These are phyloP conservation scores for Suhomyces faveliae DNA, from an alignment of 805 yeast genomes.

Conservation along the genomic window DNA sequence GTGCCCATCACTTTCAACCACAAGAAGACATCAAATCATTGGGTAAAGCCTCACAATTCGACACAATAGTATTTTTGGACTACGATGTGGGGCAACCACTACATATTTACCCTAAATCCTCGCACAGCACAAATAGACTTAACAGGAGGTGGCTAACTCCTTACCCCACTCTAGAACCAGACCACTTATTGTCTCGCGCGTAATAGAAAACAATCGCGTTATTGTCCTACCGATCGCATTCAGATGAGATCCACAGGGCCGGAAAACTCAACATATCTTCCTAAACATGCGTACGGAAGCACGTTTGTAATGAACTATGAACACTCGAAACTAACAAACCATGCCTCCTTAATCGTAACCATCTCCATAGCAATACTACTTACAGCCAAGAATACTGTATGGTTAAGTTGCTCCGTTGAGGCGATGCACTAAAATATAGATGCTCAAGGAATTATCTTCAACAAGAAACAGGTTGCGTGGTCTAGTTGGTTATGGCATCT, in stretches of 20 bases:
- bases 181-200: neutral
- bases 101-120: neutral
- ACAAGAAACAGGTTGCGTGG: constrained; percentile 71
- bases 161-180: too few relatives aligned
- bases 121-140: neutral
- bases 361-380: too few relatives aligned
- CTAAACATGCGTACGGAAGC: too few relatives aligned
- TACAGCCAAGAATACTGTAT: too few relatives aligned
- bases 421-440: too few relatives aligned
- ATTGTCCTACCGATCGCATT: neutral
- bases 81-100: neutral
- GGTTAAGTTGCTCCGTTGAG: too few relatives aligned
- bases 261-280: neutral
- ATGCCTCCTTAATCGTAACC: too few relatives aligned
- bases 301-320: too few relatives aligned
- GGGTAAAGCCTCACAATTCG: neutral
- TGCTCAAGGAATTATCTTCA: too few relatives aligned
- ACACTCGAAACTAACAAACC: too few relatives aligned
- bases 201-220: neutral
- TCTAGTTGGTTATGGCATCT: constrained; percentile 99
- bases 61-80: neutral
- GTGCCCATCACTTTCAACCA: neutral
- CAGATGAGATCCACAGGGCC: neutral
- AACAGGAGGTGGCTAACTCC: neutral
- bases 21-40: neutral